These are phyloP conservation scores for Neurospora pannonica DNA, from an alignment of 495 filamentous ascomycete species.

Conservation along the genomic window DNA sequence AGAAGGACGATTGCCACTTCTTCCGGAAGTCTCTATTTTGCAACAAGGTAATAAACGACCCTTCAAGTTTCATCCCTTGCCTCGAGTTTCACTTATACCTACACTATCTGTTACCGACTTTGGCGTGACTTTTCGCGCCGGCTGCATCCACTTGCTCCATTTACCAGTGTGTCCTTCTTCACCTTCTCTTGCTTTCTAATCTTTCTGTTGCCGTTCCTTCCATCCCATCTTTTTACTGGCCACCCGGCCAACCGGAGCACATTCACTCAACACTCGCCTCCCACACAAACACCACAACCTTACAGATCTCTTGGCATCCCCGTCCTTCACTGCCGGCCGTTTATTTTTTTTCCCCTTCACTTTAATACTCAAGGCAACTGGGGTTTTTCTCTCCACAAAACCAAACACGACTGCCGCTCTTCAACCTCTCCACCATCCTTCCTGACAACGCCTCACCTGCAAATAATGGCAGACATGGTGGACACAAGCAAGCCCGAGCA, in stretches of 20 bases:
- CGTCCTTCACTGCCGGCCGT: not conserved
- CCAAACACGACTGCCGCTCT: not conserved
- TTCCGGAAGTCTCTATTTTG: not conserved
- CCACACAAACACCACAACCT: not conserved
- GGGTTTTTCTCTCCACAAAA: not conserved
- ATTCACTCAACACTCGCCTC: not conserved
- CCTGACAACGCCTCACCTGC: not conserved
- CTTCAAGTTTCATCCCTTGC: not conserved
- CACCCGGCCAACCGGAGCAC: not conserved
- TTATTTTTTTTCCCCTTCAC: not conserved
- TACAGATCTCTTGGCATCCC: not conserved
- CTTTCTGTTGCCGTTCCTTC: not conserved
- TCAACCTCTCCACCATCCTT: not conserved
- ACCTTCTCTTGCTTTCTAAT: not conserved
- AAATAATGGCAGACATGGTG: not conserved
- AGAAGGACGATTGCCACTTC: not conserved
- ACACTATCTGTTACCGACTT: not conserved
- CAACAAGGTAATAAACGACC: not conserved
- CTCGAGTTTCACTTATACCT: constrained; percentile 1
- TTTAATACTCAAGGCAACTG: not conserved
- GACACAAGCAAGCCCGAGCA: not conserved
- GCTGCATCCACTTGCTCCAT: not conserved
- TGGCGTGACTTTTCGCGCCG: not conserved
- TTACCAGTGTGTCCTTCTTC: not conserved
- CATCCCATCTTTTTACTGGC: not conserved